These are phyloP conservation scores for Colletotrichum sp. DNA, from an alignment of 2,329 filamentous ascomycete species.

Conservation along the genomic window DNA sequence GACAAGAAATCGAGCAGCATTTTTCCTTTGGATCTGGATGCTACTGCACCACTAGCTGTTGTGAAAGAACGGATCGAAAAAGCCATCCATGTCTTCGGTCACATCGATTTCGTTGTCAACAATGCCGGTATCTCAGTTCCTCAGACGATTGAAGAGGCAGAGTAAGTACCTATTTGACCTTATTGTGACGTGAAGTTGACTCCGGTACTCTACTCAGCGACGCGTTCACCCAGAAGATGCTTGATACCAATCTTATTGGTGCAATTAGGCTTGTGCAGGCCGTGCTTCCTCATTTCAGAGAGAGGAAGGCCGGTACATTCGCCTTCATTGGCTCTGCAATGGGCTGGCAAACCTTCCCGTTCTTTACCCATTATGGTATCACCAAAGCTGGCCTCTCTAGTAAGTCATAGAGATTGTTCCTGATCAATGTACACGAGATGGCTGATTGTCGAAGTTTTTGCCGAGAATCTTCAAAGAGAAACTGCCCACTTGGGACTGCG, in stretches of 20 bases:
- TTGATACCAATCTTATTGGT: conserved; percentile 30
- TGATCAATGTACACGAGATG: neutral
- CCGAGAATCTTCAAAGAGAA: neutral
- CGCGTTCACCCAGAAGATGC: conserved; percentile 34
- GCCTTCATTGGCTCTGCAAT: conserved; percentile 33
- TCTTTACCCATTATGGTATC: conserved; percentile 30
- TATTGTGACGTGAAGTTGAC: neutral
- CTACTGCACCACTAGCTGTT: conserved; percentile 24
- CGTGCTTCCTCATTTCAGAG: conserved; percentile 31
- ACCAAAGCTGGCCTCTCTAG: conserved; percentile 26
- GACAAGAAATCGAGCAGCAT: conserved; percentile 28
- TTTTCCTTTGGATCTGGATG: conserved; percentile 44
- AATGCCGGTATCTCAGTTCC: conserved; percentile 25
- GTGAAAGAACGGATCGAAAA: conserved; percentile 45
- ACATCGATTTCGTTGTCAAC: conserved; percentile 35
- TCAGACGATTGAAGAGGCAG: conserved; percentile 33
- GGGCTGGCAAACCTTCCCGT: conserved; percentile 18
- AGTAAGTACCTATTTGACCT: conserved; percentile 24
- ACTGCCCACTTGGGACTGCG: neutral
- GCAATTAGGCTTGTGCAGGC: conserved; percentile 29
- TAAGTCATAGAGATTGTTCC: neutral
- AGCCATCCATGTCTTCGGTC: conserved; percentile 46
- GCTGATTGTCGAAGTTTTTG: neutral
- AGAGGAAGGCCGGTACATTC: conserved; percentile 26
- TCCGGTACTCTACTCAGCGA: neutral